These are phyloP conservation scores for Pinus tabuliformis DNA, from an alignment of 75 land plant genomes.

Conservation along the genomic window DNA sequence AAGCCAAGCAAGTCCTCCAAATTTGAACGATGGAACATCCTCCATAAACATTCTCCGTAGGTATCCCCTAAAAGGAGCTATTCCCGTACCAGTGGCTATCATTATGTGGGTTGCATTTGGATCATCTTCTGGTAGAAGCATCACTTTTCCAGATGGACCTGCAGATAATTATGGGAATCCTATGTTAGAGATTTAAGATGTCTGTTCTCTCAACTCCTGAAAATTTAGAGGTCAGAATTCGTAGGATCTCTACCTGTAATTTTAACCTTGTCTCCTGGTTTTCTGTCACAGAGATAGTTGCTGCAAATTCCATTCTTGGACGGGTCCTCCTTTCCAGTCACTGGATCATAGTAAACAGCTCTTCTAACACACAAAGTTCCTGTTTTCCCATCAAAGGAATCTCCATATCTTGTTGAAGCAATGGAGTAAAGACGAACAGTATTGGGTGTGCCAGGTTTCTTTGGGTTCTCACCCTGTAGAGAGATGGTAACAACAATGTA, in stretches of 20 bases:
- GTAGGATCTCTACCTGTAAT: slow-evolving; percentile 54
- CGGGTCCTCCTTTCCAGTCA: slow-evolving; percentile 90
- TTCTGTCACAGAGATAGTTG: slow-evolving; percentile 83
- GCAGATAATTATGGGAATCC: slow-evolving; percentile 1
- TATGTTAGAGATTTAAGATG: neutral
- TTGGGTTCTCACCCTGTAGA: slow-evolving; percentile 90
- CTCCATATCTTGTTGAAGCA: slow-evolving; percentile 96
- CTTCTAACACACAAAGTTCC: slow-evolving; percentile 87
- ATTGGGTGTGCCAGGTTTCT: slow-evolving; percentile 85
- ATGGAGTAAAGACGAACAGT: slow-evolving; percentile 95
- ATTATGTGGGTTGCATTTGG: slow-evolving; percentile 92
- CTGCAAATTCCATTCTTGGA: slow-evolving; percentile 92
- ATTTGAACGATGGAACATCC: slow-evolving; percentile 56
- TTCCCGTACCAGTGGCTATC: slow-evolving; percentile 97
- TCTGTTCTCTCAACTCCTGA: neutral
- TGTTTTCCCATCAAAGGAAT: slow-evolving; percentile 89
- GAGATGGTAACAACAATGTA: neutral
- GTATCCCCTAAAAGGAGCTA: slow-evolving; percentile 90
- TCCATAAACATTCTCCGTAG: slow-evolving; percentile 98
- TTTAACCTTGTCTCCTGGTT: slow-evolving; percentile 85
- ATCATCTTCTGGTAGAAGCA: slow-evolving; percentile 83
- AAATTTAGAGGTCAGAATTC: neutral
- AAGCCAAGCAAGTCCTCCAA: slow-evolving; percentile 90
- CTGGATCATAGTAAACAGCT: slow-evolving; percentile 91
- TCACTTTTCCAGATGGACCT: slow-evolving; percentile 94